A percentile compares a stretch with the other conserved stretches of the same genome.
Conservation (phyloP, 345 rosid species). For the Lumnitzera littorea region DNA sequence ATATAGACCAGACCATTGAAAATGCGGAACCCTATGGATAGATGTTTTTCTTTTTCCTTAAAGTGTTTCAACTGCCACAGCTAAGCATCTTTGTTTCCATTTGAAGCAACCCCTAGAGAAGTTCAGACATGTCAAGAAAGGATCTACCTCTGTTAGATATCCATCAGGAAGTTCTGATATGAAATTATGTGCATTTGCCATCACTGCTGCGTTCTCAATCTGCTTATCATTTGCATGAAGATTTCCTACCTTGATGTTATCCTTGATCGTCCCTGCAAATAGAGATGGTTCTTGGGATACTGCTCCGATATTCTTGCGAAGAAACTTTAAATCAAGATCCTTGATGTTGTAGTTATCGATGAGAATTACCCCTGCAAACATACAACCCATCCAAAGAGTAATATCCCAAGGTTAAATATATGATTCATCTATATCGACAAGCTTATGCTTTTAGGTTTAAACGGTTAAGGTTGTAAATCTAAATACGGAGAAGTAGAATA, state of each 20-base stretch:
- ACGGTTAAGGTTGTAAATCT: no score
- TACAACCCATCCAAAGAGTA: not conserved
- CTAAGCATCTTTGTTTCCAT: no score
- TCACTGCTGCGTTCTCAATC: conserved; percentile 34
- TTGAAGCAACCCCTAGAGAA: no score
- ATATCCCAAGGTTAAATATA: not conserved
- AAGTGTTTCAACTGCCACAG: no score
- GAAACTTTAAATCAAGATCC: conserved; percentile 43
- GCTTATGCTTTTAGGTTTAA: not conserved
- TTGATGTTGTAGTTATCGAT: conserved; percentile 43
- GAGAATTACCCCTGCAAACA: conserved; percentile 35
- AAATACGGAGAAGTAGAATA: not conserved
- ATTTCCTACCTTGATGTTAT: conserved; percentile 53
- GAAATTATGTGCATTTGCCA: conserved; percentile 55
- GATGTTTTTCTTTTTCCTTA: no score
- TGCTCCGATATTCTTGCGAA: conserved; percentile 41
- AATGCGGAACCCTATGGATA: no score
- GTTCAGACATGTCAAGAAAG: not conserved
- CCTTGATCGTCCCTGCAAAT: conserved; percentile 51
- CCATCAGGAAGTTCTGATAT: conserved; percentile 46
- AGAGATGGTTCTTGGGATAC: conserved; percentile 62
- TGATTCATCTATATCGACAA: not conserved
- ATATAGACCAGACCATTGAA: no score
- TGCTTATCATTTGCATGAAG: conserved; percentile 40
- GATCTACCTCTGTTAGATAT: conserved; percentile 36